A percentile compares a stretch with the other conserved stretches of the same genome.
phyloP scores from a whole-genome alignment of 2,329 filamentous ascomycete species.

The Periconia sp. region DNA sequence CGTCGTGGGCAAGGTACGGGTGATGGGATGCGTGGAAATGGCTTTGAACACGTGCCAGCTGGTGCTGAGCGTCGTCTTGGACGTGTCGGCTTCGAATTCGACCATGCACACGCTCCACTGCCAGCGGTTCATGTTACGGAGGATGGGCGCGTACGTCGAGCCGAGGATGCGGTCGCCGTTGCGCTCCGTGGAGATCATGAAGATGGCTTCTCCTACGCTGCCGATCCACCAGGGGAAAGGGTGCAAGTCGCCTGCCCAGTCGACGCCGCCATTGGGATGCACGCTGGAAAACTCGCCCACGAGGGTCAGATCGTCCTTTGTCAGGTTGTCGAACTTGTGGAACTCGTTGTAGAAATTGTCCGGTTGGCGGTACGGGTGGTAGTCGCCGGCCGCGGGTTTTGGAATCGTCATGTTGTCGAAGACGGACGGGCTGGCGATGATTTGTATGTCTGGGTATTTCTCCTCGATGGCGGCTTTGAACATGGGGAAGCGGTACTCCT shows the following conservation, averaged over 20 bases:
- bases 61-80: constrained; percentile 34
- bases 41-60: constrained; percentile 40
- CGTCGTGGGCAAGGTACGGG: constrained; percentile 29
- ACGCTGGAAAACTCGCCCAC: constrained; percentile 34
- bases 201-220: constrained; percentile 66
- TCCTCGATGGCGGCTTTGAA: constrained; percentile 25
- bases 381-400: constrained; percentile 30
- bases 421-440: constrained; percentile 30
- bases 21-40: constrained; percentile 33
- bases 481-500: constrained; percentile 21
- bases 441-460: constrained; percentile 29
- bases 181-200: constrained; percentile 67
- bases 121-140: constrained; percentile 39
- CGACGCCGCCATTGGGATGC: constrained; percentile 12
- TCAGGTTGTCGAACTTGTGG: constrained; percentile 45
- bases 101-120: constrained; percentile 44
- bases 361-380: constrained; percentile 48
- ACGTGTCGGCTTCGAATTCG: constrained; percentile 33
- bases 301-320: constrained; percentile 6
- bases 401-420: constrained; percentile 43
- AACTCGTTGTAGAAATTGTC: constrained; percentile 44
- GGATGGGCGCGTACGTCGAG: constrained; percentile 53
- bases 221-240: constrained; percentile 51
- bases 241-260: constrained; percentile 6
- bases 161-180: constrained; percentile 64